Conservation (phyloP, 2,329 filamentous ascomycete species). For the Penicillium nordicum region DNA sequence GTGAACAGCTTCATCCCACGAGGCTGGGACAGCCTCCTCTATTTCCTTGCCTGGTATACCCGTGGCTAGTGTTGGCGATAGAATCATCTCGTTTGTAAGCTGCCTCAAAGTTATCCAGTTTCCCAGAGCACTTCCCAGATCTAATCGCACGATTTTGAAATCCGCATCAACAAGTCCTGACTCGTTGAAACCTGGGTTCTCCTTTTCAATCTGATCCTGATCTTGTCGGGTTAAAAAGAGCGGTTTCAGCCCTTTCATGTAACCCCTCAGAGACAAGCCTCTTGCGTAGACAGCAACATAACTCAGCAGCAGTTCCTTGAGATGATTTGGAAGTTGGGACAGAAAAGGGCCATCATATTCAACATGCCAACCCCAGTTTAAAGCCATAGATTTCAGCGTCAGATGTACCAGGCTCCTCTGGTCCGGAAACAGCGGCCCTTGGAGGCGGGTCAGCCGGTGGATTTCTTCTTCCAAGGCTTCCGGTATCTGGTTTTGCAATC, state of each 20-base stretch:
- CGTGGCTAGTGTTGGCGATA: slow-evolving; percentile 15
- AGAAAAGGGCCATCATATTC: slow-evolving; percentile 57
- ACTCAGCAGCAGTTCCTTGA: slow-evolving; percentile 54
- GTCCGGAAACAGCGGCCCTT: slow-evolving; percentile 38
- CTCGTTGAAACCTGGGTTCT: slow-evolving; percentile 7
- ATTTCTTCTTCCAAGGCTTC: slow-evolving; percentile 21
- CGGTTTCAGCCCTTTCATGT: slow-evolving; percentile 47
- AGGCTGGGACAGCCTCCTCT: slow-evolving; percentile 30
- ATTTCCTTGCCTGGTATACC: background rate
- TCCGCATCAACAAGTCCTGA: slow-evolving; percentile 24
- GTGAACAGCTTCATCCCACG: slow-evolving; percentile 41
- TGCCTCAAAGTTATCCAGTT: slow-evolving; percentile 49
- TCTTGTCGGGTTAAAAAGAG: slow-evolving; percentile 42
- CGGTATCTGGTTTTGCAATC: background rate
- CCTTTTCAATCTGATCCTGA: slow-evolving; percentile 4
- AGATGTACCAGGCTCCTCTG: slow-evolving; percentile 49
- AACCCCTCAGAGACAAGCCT: slow-evolving; percentile 37
- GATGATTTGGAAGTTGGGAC: slow-evolving; percentile 47
- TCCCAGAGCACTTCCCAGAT: slow-evolving; percentile 52
- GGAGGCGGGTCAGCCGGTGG: slow-evolving; percentile 39
- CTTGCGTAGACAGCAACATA: slow-evolving; percentile 54
- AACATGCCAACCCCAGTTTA: slow-evolving; percentile 55
- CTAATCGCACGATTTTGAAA: slow-evolving; percentile 49
- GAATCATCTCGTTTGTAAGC: slow-evolving; percentile 45
- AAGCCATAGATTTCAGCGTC: slow-evolving; percentile 53